Percentiles rank a stretch among this genome's conserved stretches.
Evolutionary conservation across 2,329 filamentous ascomycete species (phyloP).

Genomic region (Apiospora rasikravindrae): DNA sequence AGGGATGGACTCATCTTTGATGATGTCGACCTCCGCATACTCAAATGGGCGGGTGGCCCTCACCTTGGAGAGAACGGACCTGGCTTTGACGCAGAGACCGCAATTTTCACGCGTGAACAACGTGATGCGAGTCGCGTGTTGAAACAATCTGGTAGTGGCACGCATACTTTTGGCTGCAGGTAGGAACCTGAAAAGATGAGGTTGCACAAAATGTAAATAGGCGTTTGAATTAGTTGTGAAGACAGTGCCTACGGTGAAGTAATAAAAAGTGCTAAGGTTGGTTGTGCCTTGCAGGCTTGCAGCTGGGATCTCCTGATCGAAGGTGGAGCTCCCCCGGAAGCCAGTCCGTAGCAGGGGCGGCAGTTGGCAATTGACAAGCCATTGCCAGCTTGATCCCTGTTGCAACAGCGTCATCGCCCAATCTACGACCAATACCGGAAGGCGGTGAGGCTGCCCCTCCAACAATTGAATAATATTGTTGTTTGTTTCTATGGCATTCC

Average conservation of each 20-base stretch:
- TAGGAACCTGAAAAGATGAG: neutral
- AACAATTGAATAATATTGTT: neutral
- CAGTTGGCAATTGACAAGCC: neutral
- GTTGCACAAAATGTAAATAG: neutral
- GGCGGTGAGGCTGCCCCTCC: slow-evolving; percentile 16
- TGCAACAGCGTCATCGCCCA: slow-evolving; percentile 1
- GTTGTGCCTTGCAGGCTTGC: neutral
- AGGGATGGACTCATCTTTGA: slow-evolving; percentile 62
- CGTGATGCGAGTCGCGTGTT: slow-evolving; percentile 68
- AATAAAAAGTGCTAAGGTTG: neutral
- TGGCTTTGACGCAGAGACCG: slow-evolving; percentile 72
- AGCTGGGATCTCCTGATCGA: neutral
- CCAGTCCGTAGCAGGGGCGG: neutral
- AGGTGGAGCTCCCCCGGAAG: slow-evolving; percentile 5
- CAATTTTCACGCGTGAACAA: slow-evolving; percentile 77
- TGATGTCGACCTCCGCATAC: slow-evolving; percentile 73
- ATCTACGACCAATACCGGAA: neutral
- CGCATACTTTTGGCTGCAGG: slow-evolving; percentile 48
- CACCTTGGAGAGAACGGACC: slow-evolving; percentile 69
- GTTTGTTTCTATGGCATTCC: slow-evolving; percentile 12
- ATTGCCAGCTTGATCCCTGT: slow-evolving; percentile 7
- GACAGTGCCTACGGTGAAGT: neutral
- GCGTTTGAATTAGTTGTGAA: neutral
- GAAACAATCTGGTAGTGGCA: slow-evolving; percentile 54
- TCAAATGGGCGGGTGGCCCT: slow-evolving; percentile 71